Evolutionary conservation across 2,329 filamentous ascomycete species (phyloP), one percentile per base, ranked within the genome.

Genomic region (Alternaria arborescens): DNA sequence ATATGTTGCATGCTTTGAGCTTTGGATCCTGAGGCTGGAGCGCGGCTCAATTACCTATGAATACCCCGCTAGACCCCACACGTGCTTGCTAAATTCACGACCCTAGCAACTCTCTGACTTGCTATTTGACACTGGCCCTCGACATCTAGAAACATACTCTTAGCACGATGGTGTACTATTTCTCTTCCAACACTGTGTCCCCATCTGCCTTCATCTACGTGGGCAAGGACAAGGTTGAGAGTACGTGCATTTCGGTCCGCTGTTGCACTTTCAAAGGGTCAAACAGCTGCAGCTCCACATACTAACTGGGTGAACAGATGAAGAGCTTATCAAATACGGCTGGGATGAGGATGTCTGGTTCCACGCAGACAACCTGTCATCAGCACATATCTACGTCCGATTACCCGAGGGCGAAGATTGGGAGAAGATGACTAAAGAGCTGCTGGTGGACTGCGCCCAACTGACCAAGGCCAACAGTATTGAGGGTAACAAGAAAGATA

Each of bases 321-420:
- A 99, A 85, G 93, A 97, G 70, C 82, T 99, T 71, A 98, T 99
- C 79, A 92, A 94, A 73, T 91, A 92, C 79, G 95, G 95, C 67
- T 92, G 93, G 87, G 93, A 97, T 51, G 91, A 97, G 78, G 95
- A 99, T 83, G 89, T 99, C 73, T 99, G 95, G 95, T 99, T 99
- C 77, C 95, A 99, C 84, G 95, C 91, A 71, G 95, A 99, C 84
- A 99, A 99, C 78, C 86, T 99, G 34, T 97, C 94, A 42, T 96
- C 92, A 71, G 95, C 95, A 2, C 95, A 99, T 81, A 93, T 99
- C 72, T 99, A 99, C 81, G 87, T 99, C 34, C 91, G 95, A 34
- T 85, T 98, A 69, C 85, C 83, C 16, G 89, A 94, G 43, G 90
- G 88, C 59, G 88, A 95, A 68, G 84, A 86, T 41, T 99, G 95